Evolutionary conservation across 2,329 filamentous ascomycete genomes (phyloP).

Genomic region (Colletotrichum destructivum): DNA sequence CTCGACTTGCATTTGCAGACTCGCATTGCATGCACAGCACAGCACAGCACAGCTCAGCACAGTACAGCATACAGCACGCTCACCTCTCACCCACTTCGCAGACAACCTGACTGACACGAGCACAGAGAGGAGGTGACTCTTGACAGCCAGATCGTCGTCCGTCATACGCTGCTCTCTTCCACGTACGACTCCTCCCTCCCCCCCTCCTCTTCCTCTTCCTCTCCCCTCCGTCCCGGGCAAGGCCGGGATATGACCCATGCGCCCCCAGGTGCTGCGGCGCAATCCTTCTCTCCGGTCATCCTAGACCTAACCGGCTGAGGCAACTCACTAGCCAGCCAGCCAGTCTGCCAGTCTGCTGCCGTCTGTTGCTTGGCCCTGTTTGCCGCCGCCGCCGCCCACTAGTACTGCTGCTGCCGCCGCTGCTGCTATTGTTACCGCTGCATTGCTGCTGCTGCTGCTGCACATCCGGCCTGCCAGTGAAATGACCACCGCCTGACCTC

Average conservation of each 20-base stretch:
- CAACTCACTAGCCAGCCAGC: conserved; percentile 12
- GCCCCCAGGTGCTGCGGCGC: conserved; percentile 27
- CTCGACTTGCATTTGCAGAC: conserved; percentile 29
- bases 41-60: too few species aligned
- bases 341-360: not conserved
- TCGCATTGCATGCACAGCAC: not conserved
- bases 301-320: conserved; percentile 37
- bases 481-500: conserved; percentile 41
- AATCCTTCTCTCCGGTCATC: conserved; percentile 30
- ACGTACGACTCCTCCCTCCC: conserved; percentile 10
- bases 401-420: too few species aligned
- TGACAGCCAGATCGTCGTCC: not conserved
- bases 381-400: too few species aligned
- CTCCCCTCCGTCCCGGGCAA: conserved; percentile 12
- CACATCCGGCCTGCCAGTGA: conserved; percentile 30
- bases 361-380: conserved; percentile 2
- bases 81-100: not conserved
- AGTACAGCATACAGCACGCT: not conserved
- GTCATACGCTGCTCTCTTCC: conserved; percentile 14
- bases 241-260: conserved; percentile 34
- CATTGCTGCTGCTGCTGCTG: conserved; percentile 11
- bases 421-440: too few species aligned
- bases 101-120: conserved; percentile 2
- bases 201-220: too few species aligned
- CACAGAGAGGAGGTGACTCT: not conserved